phyloP scores from a whole-genome alignment of 495 filamentous ascomycete species.

The Lindgomyces ingoldianus region DNA sequence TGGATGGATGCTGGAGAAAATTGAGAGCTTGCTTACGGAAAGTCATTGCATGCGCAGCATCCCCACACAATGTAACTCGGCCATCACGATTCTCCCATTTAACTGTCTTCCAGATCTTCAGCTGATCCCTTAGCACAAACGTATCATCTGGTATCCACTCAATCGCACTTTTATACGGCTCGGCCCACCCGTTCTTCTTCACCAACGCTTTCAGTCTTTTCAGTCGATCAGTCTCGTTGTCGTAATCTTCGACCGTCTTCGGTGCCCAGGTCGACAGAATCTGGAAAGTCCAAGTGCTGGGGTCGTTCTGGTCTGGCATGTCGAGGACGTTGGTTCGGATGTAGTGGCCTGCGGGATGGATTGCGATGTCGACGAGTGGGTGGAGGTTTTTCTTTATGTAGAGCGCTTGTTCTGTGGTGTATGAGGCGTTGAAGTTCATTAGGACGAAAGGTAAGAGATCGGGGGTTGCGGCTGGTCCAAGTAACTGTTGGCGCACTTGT shows the following conservation, averaged over 20 bases:
- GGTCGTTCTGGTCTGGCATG: conserved; percentile 40
- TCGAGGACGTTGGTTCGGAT: conserved; percentile 30
- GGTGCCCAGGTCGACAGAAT: conserved; percentile 45
- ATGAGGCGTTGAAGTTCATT: conserved; percentile 39
- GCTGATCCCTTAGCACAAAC: conserved; percentile 43
- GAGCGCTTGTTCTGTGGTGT: conserved; percentile 43
- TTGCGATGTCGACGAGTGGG: conserved; percentile 40
- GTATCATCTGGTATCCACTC: conserved; percentile 52
- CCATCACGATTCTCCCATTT: conserved; percentile 54
- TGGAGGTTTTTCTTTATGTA: conserved; percentile 35
- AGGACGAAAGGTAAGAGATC: conserved; percentile 22
- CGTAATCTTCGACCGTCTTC: conserved; percentile 25
- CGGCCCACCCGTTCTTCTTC: conserved; percentile 37
- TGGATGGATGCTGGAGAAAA: background rate
- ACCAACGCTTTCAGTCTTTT: conserved; percentile 47
- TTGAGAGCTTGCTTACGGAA: conserved; percentile 60
- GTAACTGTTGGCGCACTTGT: conserved; percentile 24
- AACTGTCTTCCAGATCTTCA: conserved; percentile 49
- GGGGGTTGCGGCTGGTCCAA: conserved; percentile 27
- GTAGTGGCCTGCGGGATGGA: conserved; percentile 37
- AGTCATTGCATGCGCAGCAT: conserved; percentile 65
- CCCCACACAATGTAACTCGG: conserved; percentile 56
- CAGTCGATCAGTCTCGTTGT: conserved; percentile 41
- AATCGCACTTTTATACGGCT: conserved; percentile 48
- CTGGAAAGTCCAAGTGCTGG: conserved; percentile 46